Conservation (phyloP, 2,329 filamentous ascomycete genomes). For the Graphiopsis chlorocephala region DNA sequence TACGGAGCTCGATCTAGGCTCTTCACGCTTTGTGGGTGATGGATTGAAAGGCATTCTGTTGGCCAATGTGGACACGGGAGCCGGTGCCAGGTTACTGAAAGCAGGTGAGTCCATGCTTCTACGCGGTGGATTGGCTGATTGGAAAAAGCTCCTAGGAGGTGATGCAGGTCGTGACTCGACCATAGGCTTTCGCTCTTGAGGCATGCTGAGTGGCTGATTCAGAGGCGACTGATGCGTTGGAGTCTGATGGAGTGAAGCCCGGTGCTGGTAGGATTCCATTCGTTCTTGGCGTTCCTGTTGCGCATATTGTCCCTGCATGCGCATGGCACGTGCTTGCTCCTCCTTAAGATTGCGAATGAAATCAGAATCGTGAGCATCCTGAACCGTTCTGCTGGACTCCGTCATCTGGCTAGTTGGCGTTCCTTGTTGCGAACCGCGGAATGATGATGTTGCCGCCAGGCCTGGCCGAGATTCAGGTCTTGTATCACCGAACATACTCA, state of each 20-base stretch:
- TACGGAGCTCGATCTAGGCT: conserved; percentile 30
- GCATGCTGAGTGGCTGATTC: conserved; percentile 23
- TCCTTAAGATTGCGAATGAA: conserved; percentile 29
- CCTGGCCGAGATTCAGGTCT: conserved; percentile 29
- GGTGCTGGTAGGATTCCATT: conserved; percentile 26
- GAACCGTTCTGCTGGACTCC: conserved; percentile 15
- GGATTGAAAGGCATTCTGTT: conserved; percentile 26
- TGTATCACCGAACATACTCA: conserved; percentile 33
- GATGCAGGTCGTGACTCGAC: conserved; percentile 33
- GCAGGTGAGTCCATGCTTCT: conserved; percentile 21
- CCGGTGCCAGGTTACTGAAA: conserved; percentile 15
- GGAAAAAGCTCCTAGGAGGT: conserved; percentile 22
- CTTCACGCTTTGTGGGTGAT: conserved; percentile 32
- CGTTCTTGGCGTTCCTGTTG: conserved; percentile 27
- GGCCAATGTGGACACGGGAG: conserved; percentile 20
- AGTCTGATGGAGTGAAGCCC: conserved; percentile 18
- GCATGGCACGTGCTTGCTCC: conserved; percentile 34
- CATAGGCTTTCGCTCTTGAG: conserved; percentile 27
- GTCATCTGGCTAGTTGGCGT: conserved; percentile 24
- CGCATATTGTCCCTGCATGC: conserved; percentile 27
- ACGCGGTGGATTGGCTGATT: conserved; percentile 19
- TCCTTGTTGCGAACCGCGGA: conserved; percentile 24
- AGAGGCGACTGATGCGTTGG: conserved; percentile 30
- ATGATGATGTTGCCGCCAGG: conserved; percentile 19
- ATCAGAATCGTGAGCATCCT: conserved; percentile 21